Conservation (phyloP, 2,329 filamentous ascomycete species). For the Sporothrix schenckii region DNA sequence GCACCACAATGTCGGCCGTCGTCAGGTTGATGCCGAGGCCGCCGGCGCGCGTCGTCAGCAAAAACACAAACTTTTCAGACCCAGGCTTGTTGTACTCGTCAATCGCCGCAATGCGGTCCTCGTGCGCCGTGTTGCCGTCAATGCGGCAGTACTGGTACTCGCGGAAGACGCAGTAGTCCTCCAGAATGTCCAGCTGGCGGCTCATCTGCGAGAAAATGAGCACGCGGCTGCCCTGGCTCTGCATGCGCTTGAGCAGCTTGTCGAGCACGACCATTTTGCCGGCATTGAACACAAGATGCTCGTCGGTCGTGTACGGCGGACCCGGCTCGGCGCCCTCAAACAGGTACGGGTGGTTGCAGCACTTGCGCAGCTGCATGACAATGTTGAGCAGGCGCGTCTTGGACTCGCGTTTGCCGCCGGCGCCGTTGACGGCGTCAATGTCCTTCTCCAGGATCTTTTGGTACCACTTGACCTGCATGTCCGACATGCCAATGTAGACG, state of each 20-base stretch:
- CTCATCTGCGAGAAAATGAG: conserved; percentile 99
- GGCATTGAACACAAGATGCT: conserved; percentile 89
- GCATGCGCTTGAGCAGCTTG: conserved; percentile 81
- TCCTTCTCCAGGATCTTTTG: conserved; percentile 99
- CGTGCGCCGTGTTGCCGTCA: conserved; percentile 93
- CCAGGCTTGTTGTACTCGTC: conserved; percentile 97
- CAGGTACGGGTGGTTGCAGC: conserved; percentile 97
- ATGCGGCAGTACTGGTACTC: conserved; percentile 96
- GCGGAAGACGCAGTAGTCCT: conserved; percentile 97
- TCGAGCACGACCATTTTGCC: conserved; percentile 98
- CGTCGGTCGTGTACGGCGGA: conserved; percentile 96
- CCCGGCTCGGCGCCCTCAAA: conserved; percentile 97
- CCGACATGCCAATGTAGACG: conserved; percentile 95
- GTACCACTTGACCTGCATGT: conserved; percentile 99
- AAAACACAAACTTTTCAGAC: conserved; percentile 95
- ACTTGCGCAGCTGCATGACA: conserved; percentile 98
- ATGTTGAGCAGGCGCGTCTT: conserved; percentile 97
- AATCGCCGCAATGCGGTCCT: conserved; percentile 95
- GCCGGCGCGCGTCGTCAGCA: conserved; percentile 92
- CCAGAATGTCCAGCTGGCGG: conserved; percentile 90
- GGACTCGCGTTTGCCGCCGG: conserved; percentile 92
- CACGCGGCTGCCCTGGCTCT: conserved; percentile 87
- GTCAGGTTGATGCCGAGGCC: conserved; percentile 97
- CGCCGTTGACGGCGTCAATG: conserved; percentile 97
- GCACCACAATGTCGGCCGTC: conserved; percentile 88